These are phyloP conservation scores for Platanus orientalis DNA, from an alignment of 164 flowering plant genomes.

Conservation along the genomic window DNA sequence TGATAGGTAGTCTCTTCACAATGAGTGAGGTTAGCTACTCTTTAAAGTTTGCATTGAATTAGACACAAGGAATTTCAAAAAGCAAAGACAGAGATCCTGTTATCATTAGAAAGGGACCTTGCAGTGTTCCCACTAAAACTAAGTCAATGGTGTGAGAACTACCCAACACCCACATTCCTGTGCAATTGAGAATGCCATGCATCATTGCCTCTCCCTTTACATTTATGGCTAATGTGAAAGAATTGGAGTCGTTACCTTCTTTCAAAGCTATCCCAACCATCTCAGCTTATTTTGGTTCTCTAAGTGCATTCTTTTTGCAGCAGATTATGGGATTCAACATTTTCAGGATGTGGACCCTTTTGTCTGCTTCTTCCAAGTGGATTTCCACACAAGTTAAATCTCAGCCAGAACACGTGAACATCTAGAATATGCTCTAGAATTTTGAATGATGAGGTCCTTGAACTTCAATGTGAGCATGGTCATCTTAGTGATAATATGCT, in stretches of 20 bases:
- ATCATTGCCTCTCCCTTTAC: neutral
- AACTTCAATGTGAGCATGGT: neutral
- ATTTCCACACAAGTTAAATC: slow-evolving; percentile 1
- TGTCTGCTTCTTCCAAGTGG: neutral
- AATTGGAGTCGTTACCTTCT: neutral
- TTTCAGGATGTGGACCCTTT: neutral
- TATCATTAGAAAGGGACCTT: slow-evolving; percentile 17
- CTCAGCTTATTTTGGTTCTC: neutral
- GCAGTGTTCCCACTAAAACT: slow-evolving; percentile 1
- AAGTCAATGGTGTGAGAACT: slow-evolving; percentile 19
- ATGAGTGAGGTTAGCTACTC: slow-evolving; percentile 5
- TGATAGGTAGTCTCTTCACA: neutral
- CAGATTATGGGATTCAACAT: neutral
- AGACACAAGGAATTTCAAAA: neutral
- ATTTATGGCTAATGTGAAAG: neutral
- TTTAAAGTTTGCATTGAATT: slow-evolving; percentile 3
- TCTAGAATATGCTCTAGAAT: neutral
- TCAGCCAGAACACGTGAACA: neutral
- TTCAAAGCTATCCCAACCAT: neutral
- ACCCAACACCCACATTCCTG: neutral
- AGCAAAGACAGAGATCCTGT: slow-evolving; percentile 20
- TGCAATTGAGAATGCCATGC: slow-evolving; percentile 2
- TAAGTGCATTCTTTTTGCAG: neutral
- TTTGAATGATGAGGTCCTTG: neutral
- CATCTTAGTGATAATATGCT: neutral